Percentiles rank a stretch among this genome's conserved stretches.
Evolutionary conservation across 352 stramenopile species (phyloP).

Genomic region (Phytophthora citrophthora): DNA sequence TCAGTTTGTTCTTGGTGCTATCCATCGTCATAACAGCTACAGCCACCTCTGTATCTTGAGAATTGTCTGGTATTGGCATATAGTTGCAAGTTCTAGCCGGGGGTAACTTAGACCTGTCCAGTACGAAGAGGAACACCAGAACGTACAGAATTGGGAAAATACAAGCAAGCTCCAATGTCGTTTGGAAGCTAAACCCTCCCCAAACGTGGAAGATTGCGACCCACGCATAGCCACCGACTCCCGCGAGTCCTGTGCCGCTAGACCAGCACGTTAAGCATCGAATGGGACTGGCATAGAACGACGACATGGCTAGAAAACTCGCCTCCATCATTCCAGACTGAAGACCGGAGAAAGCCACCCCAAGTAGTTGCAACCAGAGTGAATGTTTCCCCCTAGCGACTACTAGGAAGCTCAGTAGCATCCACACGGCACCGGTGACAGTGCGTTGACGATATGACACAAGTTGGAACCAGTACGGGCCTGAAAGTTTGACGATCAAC

Average conservation of each 20-base stretch:
- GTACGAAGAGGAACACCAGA: slow-evolving; percentile 64
- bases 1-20: slow-evolving; percentile 14
- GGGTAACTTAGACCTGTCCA: slow-evolving; percentile 60
- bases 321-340: slow-evolving; percentile 92
- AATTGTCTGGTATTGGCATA: slow-evolving; percentile 43
- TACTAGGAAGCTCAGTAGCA: slow-evolving; percentile 84
- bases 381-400: slow-evolving; percentile 66
- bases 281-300: slow-evolving; percentile 76
- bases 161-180: slow-evolving; percentile 58
- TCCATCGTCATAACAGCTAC: slow-evolving; percentile 5
- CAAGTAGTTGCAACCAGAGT: slow-evolving; percentile 82
- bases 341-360: slow-evolving; percentile 86
- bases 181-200: slow-evolving; percentile 70
- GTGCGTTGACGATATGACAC: slow-evolving; percentile 90
- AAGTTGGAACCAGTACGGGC: slow-evolving; percentile 95
- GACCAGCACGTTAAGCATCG: slow-evolving; percentile 91
- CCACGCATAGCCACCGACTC: slow-evolving; percentile 92
- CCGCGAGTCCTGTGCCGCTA: slow-evolving; percentile 93
- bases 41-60: slow-evolving; percentile 14
- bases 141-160: slow-evolving; percentile 76
- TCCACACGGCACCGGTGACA: slow-evolving; percentile 68
- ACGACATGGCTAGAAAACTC: slow-evolving; percentile 88
- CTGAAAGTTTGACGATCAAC: slow-evolving; percentile 89
- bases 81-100: slow-evolving; percentile 44
- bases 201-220: slow-evolving; percentile 78